phyloP scores from a whole-genome alignment of 2,329 filamentous ascomycete species.

The Arthroderma sp. region DNA sequence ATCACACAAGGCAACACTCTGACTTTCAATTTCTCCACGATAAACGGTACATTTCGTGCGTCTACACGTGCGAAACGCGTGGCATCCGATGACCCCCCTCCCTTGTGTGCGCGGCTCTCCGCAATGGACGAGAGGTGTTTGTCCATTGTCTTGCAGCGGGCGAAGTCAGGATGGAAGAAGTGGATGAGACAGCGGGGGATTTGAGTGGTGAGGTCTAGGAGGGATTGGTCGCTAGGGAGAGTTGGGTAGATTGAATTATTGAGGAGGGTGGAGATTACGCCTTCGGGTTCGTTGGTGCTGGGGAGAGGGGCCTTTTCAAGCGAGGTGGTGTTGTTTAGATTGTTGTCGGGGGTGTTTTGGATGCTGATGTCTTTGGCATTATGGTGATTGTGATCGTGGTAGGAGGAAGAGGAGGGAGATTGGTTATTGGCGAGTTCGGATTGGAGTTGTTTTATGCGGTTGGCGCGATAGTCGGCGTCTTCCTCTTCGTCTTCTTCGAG shows the following conservation, averaged over 20 bases:
- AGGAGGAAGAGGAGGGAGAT: constrained; percentile 32
- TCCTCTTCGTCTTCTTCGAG: constrained; percentile 39
- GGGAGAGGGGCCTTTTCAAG: neutral
- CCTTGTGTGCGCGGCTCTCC: constrained; percentile 17
- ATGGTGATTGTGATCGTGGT: constrained; percentile 1
- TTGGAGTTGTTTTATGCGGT: constrained; percentile 47
- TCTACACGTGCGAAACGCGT: constrained; percentile 34
- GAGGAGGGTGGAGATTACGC: constrained; percentile 12
- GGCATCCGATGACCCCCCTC: constrained; percentile 15
- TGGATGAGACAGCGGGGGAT: constrained; percentile 47
- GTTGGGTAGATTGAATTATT: constrained; percentile 24
- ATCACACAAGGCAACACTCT: constrained; percentile 36
- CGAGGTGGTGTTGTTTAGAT: constrained; percentile 7
- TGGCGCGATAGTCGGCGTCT: constrained; percentile 42
- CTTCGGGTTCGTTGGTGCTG: constrained; percentile 4
- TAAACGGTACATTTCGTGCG: constrained; percentile 34
- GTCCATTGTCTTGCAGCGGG: constrained; percentile 50
- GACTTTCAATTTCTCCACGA: constrained; percentile 35
- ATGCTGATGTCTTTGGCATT: too few relatives aligned
- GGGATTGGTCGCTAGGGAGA: constrained; percentile 39
- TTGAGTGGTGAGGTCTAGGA: constrained; percentile 48
- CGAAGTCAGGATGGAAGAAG: constrained; percentile 52
- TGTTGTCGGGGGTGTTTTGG: constrained; percentile 1
- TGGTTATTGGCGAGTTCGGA: constrained; percentile 38
- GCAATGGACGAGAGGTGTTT: constrained; percentile 39